Percentiles rank a stretch among this genome's conserved stretches.
Conservation (phyloP, 257 asterid species). For the Scutellaria baicalensis region DNA sequence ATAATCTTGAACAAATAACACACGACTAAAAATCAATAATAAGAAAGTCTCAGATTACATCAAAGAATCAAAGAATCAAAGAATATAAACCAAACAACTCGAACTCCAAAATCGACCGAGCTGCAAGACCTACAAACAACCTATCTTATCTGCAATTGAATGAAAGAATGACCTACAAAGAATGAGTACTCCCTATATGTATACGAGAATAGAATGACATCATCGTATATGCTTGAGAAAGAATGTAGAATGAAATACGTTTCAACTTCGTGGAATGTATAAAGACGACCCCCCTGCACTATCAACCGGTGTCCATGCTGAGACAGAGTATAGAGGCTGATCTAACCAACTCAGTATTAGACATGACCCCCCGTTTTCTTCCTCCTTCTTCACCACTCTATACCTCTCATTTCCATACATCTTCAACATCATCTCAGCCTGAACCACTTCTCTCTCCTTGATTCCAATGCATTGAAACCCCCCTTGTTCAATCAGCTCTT, state of each 20-base stretch:
- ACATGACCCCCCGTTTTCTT: slow-evolving; percentile 5
- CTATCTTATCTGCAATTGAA: no score
- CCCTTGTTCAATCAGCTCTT: slow-evolving; percentile 55
- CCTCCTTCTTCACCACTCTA: slow-evolving; percentile 3
- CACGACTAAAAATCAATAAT: background rate
- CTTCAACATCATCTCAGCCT: slow-evolving; percentile 71
- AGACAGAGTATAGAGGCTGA: slow-evolving; percentile 71
- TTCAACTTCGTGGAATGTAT: slow-evolving; percentile 23
- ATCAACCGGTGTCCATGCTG: slow-evolving; percentile 54
- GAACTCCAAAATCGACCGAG: background rate
- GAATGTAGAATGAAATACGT: background rate
- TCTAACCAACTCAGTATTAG: slow-evolving; percentile 65
- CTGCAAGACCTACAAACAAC: no score
- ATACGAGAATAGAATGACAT: no score
- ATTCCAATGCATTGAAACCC: slow-evolving; percentile 47
- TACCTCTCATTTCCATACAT: slow-evolving; percentile 42
- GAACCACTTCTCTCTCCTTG: slow-evolving; percentile 58
- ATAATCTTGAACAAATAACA: slow-evolving; percentile 8
- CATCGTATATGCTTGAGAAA: background rate
- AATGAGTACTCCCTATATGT: no score
- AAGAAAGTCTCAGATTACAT: background rate
- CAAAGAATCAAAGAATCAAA: slow-evolving; percentile 17
- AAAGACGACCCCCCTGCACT: slow-evolving; percentile 45
- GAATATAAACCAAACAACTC: slow-evolving; percentile 18
- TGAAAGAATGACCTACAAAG: no score